Evolutionary conservation across 1,139 yeast genomes (phyloP).

Genomic region (Hyphopichia wangnamkhiaoensis): DNA sequence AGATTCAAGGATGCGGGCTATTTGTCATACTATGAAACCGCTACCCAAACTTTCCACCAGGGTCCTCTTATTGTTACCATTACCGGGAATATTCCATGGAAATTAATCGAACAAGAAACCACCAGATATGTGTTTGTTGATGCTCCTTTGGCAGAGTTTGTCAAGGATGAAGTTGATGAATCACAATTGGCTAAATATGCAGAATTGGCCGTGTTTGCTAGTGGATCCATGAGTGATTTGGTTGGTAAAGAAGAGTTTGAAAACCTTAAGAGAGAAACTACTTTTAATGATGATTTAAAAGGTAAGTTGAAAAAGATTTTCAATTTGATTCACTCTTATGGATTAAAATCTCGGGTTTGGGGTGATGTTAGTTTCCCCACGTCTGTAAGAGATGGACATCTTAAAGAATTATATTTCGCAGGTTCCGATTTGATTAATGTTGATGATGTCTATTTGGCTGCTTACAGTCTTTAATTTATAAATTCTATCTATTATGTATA

Average conservation of each 20-base stretch:
- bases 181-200: slow-evolving; percentile 21
- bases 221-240: slow-evolving; percentile 33
- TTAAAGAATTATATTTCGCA: slow-evolving; percentile 23
- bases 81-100: slow-evolving; percentile 44
- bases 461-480: too few species aligned
- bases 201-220: slow-evolving; percentile 35
- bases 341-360: slow-evolving; percentile 45
- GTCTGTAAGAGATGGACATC: slow-evolving; percentile 28
- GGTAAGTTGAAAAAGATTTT: slow-evolving; percentile 19
- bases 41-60: slow-evolving; percentile 20
- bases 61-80: slow-evolving; percentile 43
- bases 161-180: slow-evolving; percentile 11
- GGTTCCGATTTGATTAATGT: slow-evolving; percentile 44
- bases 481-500: neutral
- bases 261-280: slow-evolving; percentile 10
- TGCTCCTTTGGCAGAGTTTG: slow-evolving; percentile 35
- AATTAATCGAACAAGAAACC: slow-evolving; percentile 23
- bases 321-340: slow-evolving; percentile 35
- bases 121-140: slow-evolving; percentile 39
- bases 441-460: slow-evolving; percentile 34
- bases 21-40: slow-evolving; percentile 35
- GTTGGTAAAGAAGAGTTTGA: slow-evolving; percentile 25
- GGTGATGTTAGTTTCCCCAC: slow-evolving; percentile 46
- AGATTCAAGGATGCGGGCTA: slow-evolving; percentile 35
- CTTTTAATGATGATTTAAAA: slow-evolving; percentile 23